Conservation (phyloP, 495 filamentous ascomycete species). For the Thozetella sp. region DNA sequence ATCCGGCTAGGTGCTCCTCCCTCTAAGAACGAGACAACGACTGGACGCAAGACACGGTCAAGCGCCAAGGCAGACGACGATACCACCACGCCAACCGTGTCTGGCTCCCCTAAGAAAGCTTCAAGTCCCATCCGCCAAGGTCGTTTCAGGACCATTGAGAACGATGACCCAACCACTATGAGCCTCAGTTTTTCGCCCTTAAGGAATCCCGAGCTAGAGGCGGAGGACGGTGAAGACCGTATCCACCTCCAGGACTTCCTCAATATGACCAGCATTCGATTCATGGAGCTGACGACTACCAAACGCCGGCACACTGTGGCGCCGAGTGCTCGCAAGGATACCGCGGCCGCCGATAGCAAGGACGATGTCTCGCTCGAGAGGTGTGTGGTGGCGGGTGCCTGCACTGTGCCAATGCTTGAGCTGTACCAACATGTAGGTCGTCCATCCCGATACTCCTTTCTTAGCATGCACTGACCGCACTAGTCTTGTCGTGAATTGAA, state of each 20-base stretch:
- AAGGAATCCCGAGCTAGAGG: slow-evolving; percentile 29
- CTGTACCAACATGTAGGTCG: slow-evolving; percentile 85
- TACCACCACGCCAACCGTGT: slow-evolving; percentile 38
- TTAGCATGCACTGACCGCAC: slow-evolving; percentile 27
- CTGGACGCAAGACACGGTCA: slow-evolving; percentile 56
- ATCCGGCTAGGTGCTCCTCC: slow-evolving; percentile 68
- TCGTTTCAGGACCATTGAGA: slow-evolving; percentile 48
- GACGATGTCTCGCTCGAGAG: slow-evolving; percentile 64
- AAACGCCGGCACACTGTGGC: slow-evolving; percentile 86
- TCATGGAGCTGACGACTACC: slow-evolving; percentile 93
- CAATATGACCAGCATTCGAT: slow-evolving; percentile 92
- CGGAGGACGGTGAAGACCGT: slow-evolving; percentile 56
- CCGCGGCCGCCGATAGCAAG: slow-evolving; percentile 40
- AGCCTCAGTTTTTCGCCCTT: slow-evolving; percentile 41
- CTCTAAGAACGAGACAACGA: slow-evolving; percentile 61
- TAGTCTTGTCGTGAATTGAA: slow-evolving; percentile 92
- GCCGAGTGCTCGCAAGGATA: slow-evolving; percentile 46
- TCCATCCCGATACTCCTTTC: neutral
- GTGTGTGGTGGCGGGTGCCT: slow-evolving; percentile 85
- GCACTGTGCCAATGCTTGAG: slow-evolving; percentile 89
- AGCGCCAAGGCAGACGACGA: slow-evolving; percentile 37
- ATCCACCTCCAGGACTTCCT: slow-evolving; percentile 92
- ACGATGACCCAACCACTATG: slow-evolving; percentile 41
- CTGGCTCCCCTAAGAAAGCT: slow-evolving; percentile 47
- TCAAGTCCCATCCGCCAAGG: slow-evolving; percentile 51